Percentiles rank a stretch among this genome's conserved stretches.
Evolutionary conservation across 1,139 yeast species (phyloP).

Genomic region (Diutina ranongensis): DNA sequence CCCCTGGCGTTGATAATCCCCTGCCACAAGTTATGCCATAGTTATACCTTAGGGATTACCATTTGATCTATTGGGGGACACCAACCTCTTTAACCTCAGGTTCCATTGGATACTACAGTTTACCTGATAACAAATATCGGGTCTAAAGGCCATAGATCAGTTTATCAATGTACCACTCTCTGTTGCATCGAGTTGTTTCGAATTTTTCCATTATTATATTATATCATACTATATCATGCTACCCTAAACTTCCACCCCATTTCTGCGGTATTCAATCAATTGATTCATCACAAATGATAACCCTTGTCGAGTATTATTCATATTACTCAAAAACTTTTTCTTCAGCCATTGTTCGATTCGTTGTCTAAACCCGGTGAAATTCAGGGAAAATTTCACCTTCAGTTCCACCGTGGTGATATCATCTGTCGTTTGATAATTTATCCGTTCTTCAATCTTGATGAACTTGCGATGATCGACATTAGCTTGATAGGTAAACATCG

Average conservation of each 20-base stretch:
- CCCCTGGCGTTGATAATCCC: too few relatives aligned
- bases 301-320: conserved; percentile 59
- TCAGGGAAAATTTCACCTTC: conserved; percentile 63
- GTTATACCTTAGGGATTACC: too few relatives aligned
- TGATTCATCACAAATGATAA: conserved; percentile 67
- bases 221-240: too few relatives aligned
- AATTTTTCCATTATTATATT: too few relatives aligned
- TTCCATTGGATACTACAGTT: too few relatives aligned
- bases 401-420: conserved; percentile 29
- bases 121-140: too few relatives aligned
- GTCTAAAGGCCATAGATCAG: too few relatives aligned
- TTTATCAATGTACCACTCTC: too few relatives aligned
- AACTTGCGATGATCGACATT: conserved; percentile 80
- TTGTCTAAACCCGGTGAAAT: conserved; percentile 57
- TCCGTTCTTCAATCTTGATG: conserved; percentile 69
- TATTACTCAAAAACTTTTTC: conserved; percentile 54
- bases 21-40: too few relatives aligned
- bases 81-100: too few relatives aligned
- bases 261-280: conserved; percentile 13
- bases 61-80: too few relatives aligned
- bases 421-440: conserved; percentile 31
- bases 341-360: conserved; percentile 80
- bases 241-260: not conserved
- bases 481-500: conserved; percentile 62
- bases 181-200: too few relatives aligned